Conservation (phyloP, 1,284 basidiomycete species). For the Cryptococcus hybrid region DNA sequence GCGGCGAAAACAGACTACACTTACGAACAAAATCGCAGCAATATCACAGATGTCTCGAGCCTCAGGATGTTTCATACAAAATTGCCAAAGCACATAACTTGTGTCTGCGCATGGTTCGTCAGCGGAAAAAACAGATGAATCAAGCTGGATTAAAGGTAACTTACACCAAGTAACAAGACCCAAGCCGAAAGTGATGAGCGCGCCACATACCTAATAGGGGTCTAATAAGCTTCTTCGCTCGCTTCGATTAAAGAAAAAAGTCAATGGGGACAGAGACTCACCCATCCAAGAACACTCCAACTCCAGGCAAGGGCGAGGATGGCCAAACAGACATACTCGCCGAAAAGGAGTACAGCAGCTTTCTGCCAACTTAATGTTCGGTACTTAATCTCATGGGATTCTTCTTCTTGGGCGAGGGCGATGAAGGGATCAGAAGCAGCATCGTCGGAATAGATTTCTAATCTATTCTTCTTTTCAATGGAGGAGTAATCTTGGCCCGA, state of each 20-base stretch:
- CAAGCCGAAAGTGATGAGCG: constrained; percentile 60
- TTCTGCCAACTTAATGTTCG: constrained; percentile 46
- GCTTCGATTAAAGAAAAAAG: constrained; percentile 17
- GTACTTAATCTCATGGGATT: constrained; percentile 39
- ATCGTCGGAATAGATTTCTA: no score
- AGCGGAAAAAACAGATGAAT: not conserved
- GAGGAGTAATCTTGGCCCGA: no score
- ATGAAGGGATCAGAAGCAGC: constrained; percentile 23
- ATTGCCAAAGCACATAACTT: constrained; percentile 49
- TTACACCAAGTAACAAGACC: constrained; percentile 51
- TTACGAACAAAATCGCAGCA: constrained; percentile 54
- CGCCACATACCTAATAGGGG: constrained; percentile 31
- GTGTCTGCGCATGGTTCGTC: constrained; percentile 25
- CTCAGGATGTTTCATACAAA: constrained; percentile 61
- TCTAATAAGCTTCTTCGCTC: constrained; percentile 9
- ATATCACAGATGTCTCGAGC: constrained; percentile 65
- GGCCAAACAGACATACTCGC: constrained; percentile 48
- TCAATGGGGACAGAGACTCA: constrained; percentile 2
- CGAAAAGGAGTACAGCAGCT: constrained; percentile 44
- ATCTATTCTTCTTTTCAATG: no score
- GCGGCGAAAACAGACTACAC: constrained; percentile 1
- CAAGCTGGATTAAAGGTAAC: constrained; percentile 7
- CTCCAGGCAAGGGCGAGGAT: constrained; percentile 45
- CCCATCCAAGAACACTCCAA: constrained; percentile 43
- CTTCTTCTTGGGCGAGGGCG: constrained; percentile 33